These are phyloP conservation scores for Kalmusia sp. DNA, from an alignment of 2,329 filamentous ascomycete species.

Conservation along the genomic window DNA sequence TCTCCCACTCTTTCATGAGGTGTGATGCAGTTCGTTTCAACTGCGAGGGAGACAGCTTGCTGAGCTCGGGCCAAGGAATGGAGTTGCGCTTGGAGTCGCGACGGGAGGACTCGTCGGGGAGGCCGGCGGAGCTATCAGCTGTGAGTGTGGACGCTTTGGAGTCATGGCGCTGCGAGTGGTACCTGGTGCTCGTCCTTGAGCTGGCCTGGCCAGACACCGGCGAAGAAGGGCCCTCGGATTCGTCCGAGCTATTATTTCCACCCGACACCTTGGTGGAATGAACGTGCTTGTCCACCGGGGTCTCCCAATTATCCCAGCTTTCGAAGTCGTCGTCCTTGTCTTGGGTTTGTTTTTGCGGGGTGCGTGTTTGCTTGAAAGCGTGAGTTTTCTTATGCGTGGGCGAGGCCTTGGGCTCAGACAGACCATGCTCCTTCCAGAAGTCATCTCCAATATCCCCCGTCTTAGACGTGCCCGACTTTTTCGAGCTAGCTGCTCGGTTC, in stretches of 20 bases:
- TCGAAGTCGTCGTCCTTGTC: slow-evolving; percentile 53
- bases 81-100: slow-evolving; percentile 47
- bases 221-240: slow-evolving; percentile 57
- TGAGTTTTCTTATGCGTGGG: slow-evolving; percentile 48
- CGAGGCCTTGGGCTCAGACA: slow-evolving; percentile 47
- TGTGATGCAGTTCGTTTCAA: slow-evolving; percentile 83
- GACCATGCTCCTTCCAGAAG: slow-evolving; percentile 53
- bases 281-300: slow-evolving; percentile 46
- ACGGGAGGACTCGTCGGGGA: slow-evolving; percentile 27
- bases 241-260: slow-evolving; percentile 52
- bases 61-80: slow-evolving; percentile 72
- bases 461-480: slow-evolving; percentile 32
- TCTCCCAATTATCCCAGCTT: slow-evolving; percentile 66
- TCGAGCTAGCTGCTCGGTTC: slow-evolving; percentile 41
- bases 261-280: slow-evolving; percentile 42
- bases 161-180: slow-evolving; percentile 48
- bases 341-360: slow-evolving; percentile 44
- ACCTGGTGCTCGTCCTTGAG: slow-evolving; percentile 63
- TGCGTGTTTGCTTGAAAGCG: slow-evolving; percentile 42
- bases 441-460: slow-evolving; percentile 48
- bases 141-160: slow-evolving; percentile 46
- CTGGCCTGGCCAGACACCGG: slow-evolving; percentile 52
- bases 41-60: slow-evolving; percentile 75
- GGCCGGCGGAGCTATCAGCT: slow-evolving; percentile 35
- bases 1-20: slow-evolving; percentile 92